Base-by-base conservation (phyloP, 1,139 yeast genomes). In the Debaryomyces robertsiae region DNA sequence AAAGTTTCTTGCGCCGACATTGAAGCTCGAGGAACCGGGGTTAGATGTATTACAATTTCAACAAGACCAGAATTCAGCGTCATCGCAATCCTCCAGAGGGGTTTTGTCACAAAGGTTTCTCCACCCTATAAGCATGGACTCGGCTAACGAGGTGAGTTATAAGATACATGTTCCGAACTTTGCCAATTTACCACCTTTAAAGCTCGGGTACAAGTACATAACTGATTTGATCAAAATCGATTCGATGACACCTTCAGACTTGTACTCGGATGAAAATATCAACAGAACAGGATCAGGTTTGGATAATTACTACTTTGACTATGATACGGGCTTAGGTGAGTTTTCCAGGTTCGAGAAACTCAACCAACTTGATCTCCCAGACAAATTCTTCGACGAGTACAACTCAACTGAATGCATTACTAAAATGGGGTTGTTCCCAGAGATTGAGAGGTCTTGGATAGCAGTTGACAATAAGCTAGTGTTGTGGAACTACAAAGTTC, bases 371-470 rank as follows among this genome's bases (percentile, higher is more conserved):
- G 81, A 79, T 54, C 79, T 91, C 40, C 98, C 98, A 0, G 96
- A 90, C 58, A 81, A 79, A 47, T 82, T 90, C 48, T 79, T 87
- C 50, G 88, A 84, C 46, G 91, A 87, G 52, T 81, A 84, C 57
- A 82, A 79, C 52, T 76, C 81, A 38, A 78, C 90, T 10, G 83
- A 84, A 54, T 76, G 81, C 43, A 75, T 72, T 35, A 81, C 91
- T 24, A 83, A 83, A 46, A 83, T 88, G 80, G 98, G 98, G 6
- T 66, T 91, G 36, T 84, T 93, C 51, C 80, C 93, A 0, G 91
- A 85, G 44, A 77, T 93, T 30, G 81, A 82, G 46, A 78, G 96
- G 46, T 82, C 93, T 6, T 93, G 98, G 98, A 77, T 91, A 35
- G 81, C 88, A 2, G 81, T 84, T 30, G 98, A 90, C 60, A 85